Conservation (phyloP, 306 rosid genomes). For the Chamaecrista fasciculata region DNA sequence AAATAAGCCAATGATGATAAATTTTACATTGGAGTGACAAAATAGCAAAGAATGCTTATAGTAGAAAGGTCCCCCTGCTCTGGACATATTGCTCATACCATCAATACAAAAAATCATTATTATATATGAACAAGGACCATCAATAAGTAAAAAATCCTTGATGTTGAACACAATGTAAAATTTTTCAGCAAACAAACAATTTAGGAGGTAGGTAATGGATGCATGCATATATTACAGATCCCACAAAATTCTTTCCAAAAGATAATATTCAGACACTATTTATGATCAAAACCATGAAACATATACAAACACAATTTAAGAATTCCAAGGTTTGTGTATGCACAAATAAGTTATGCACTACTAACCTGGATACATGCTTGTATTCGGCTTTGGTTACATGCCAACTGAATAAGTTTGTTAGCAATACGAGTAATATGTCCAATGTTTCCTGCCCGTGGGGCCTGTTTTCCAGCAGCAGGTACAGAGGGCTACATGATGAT, state of each 20-base stretch:
- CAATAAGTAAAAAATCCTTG: not conserved
- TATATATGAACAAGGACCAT: not conserved
- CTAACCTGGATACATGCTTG: conserved; percentile 76
- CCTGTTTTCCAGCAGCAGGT: conserved; percentile 60
- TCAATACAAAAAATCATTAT: not conserved
- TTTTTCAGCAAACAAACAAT: not conserved
- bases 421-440: conserved; percentile 82
- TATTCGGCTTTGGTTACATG: conserved; percentile 56
- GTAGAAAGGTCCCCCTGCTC: not conserved
- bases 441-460: conserved; percentile 75
- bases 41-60: not conserved
- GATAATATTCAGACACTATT: not conserved
- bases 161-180: not conserved
- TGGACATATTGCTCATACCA: conserved; percentile 6
- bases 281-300: conserved; percentile 12
- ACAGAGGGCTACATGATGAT: conserved; percentile 64
- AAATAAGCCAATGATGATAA: not conserved
- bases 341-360: conserved; percentile 9
- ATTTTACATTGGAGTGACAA: not conserved
- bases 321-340: conserved; percentile 1
- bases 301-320: not conserved
- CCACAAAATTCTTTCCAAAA: conserved; percentile 1
- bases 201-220: not conserved
- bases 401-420: conserved; percentile 72
- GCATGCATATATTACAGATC: conserved; percentile 18